Conservation (phyloP, 306 rosid species). For the Lathyrus oleraceus region DNA sequence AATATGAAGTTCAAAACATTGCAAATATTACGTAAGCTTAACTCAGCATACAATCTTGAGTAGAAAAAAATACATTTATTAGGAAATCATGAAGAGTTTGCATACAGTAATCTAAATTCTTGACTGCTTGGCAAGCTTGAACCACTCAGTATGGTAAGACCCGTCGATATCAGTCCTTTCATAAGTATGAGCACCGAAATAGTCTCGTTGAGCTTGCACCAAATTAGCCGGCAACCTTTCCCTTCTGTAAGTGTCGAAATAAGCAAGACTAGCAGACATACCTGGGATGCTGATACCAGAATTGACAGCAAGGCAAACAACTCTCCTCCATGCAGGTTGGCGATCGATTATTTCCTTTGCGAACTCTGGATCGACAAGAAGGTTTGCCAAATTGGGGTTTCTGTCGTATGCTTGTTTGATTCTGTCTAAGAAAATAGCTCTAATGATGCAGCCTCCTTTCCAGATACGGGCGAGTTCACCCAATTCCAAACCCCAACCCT, state of each 20-base stretch:
- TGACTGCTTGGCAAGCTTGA: conserved; percentile 76
- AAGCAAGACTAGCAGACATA: conserved; percentile 94
- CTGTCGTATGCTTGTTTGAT: conserved; percentile 87
- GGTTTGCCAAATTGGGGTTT: conserved; percentile 74
- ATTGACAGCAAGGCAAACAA: conserved; percentile 85
- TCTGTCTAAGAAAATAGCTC: conserved; percentile 81
- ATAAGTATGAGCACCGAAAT: conserved; percentile 92
- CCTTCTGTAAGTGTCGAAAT: conserved; percentile 81
- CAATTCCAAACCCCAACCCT: conserved; percentile 80
- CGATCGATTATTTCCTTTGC: conserved; percentile 85
- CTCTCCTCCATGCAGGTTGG: conserved; percentile 86
- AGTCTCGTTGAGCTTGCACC: conserved; percentile 96
- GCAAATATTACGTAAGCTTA: conserved; percentile 44
- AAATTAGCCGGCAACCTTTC: conserved; percentile 78
- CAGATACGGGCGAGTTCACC: conserved; percentile 91
- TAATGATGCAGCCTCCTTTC: conserved; percentile 95
- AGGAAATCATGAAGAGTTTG: conserved; percentile 24
- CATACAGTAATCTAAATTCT: conserved; percentile 45
- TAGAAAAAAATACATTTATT: conserved; percentile 59
- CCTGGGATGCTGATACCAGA: conserved; percentile 89
- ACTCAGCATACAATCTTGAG: conserved; percentile 44
- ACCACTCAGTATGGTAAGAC: conserved; percentile 94
- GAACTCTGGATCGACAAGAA: conserved; percentile 93
- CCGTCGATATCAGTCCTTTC: conserved; percentile 75
- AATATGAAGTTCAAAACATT: conserved; percentile 37